Percentiles rank a stretch among this genome's conserved stretches.
Conservation (phyloP, 345 rosid genomes). For the Sapria himalayana region DNA sequence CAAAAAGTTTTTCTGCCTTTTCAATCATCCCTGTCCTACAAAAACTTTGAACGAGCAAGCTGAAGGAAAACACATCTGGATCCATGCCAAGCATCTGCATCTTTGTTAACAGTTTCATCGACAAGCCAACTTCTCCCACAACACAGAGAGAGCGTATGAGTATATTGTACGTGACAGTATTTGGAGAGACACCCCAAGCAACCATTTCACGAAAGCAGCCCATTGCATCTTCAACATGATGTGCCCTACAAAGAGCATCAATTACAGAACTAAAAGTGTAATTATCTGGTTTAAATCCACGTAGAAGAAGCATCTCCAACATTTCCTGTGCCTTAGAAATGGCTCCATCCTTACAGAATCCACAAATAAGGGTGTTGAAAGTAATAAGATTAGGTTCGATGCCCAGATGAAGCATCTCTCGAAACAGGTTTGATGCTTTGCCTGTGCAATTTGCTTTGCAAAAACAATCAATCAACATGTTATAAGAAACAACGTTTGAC, state of each 20-base stretch:
- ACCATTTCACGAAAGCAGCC: slow-evolving; percentile 65
- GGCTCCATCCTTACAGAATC: slow-evolving; percentile 31
- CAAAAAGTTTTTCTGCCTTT: slow-evolving; percentile 37
- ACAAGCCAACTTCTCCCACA: slow-evolving; percentile 29
- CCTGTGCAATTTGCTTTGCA: slow-evolving; percentile 41
- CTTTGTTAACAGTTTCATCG: slow-evolving; percentile 29
- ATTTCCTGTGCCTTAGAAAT: slow-evolving; percentile 21
- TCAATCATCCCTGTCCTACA: slow-evolving; percentile 34
- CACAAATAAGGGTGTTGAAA: slow-evolving; percentile 55
- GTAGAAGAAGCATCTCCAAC: slow-evolving; percentile 30
- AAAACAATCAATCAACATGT: slow-evolving; percentile 57
- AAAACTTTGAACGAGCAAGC: slow-evolving; percentile 37
- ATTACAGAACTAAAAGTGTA: slow-evolving; percentile 60
- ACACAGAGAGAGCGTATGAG: slow-evolving; percentile 35
- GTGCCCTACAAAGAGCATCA: slow-evolving; percentile 54
- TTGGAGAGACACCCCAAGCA: slow-evolving; percentile 68
- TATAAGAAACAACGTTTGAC: slow-evolving; percentile 36
- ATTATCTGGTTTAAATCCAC: slow-evolving; percentile 47
- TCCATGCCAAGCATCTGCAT: slow-evolving; percentile 43
- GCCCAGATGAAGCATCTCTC: slow-evolving; percentile 31
- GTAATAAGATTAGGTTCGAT: slow-evolving; percentile 56
- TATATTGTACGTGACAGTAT: slow-evolving; percentile 44
- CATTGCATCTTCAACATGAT: slow-evolving; percentile 46
- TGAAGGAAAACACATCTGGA: slow-evolving; percentile 44
- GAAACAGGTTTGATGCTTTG: slow-evolving; percentile 21